These are phyloP conservation scores for Guyanaporus albipodus DNA, from an alignment of 768 basidiomycete genomes.

Conservation along the genomic window DNA sequence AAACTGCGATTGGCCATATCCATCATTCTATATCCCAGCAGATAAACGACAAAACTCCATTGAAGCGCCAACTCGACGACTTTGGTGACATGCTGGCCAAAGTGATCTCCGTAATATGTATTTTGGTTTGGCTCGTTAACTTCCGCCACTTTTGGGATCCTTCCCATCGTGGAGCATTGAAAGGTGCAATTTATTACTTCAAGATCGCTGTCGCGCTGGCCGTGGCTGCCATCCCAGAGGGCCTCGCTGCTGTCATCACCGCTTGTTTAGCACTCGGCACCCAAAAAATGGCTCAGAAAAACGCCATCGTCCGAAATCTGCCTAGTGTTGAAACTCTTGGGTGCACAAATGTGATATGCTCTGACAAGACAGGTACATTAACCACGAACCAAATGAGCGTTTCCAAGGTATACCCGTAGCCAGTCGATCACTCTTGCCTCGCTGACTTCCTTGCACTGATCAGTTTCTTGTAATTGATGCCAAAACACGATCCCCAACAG, in stretches of 20 bases:
- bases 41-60: constrained; percentile 92
- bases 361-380: constrained; percentile 95
- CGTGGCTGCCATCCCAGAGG: constrained; percentile 98
- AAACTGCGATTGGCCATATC: constrained; percentile 94
- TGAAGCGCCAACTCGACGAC: constrained; percentile 97
- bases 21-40: constrained; percentile 94
- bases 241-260: constrained; percentile 97
- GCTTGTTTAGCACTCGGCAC: constrained; percentile 95
- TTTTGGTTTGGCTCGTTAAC: constrained; percentile 98
- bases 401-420: constrained; percentile 51
- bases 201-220: constrained; percentile 98
- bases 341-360: constrained; percentile 98
- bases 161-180: constrained; percentile 82
- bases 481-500: constrained; percentile 44
- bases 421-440: not conserved
- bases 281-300: constrained; percentile 99
- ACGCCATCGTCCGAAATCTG: constrained; percentile 94
- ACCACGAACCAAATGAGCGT: constrained; percentile 99
- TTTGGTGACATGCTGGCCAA: constrained; percentile 98
- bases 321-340: constrained; percentile 97
- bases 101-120: constrained; percentile 94
- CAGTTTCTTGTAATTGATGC: constrained; percentile 77
- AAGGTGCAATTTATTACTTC: constrained; percentile 97
- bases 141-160: constrained; percentile 95
- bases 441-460: constrained; percentile 3